Evolutionary conservation across 768 basidiomycete genomes (phyloP).

Genomic region (Butyriboletus loyo): DNA sequence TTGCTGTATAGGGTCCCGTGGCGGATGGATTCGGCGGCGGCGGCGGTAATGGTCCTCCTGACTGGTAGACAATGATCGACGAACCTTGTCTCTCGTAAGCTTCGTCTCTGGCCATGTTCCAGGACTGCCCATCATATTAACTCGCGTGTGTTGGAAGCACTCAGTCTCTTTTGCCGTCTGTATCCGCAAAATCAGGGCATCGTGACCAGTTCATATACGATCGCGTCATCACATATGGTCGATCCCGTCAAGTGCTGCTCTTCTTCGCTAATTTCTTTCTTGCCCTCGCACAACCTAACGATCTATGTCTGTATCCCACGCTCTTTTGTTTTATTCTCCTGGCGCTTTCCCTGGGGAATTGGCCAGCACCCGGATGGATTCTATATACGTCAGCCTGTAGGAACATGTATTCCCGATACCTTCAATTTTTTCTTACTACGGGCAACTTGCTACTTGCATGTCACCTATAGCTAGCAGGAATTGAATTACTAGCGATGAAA

Average conservation of each 20-base stretch:
- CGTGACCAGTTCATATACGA: slow-evolving; percentile 10
- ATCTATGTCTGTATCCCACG: slow-evolving; percentile 7
- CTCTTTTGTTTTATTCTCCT: slow-evolving; percentile 1
- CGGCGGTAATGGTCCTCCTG: slow-evolving; percentile 15
- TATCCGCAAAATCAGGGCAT: slow-evolving; percentile 11
- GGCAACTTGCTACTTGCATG: neutral
- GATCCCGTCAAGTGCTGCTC: slow-evolving; percentile 3
- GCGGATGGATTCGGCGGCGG: slow-evolving; percentile 20
- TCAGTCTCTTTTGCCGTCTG: neutral
- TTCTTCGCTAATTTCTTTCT: slow-evolving; percentile 1
- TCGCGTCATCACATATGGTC: neutral
- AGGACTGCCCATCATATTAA: slow-evolving; percentile 1
- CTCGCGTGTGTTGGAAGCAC: slow-evolving; percentile 2
- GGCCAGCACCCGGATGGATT: slow-evolving; percentile 4
- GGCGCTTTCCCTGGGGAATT: slow-evolving; percentile 1
- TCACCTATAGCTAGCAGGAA: neutral
- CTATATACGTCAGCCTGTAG: slow-evolving; percentile 2
- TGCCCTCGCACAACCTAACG: slow-evolving; percentile 2
- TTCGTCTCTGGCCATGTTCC: neutral
- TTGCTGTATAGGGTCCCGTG: slow-evolving; percentile 13
- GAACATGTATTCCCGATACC: slow-evolving; percentile 1
- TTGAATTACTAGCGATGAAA: neutral
- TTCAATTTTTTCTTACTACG: neutral
- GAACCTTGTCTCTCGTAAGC: slow-evolving; percentile 10
- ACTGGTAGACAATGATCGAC: slow-evolving; percentile 24